Base-by-base conservation (phyloP, 768 basidiomycete genomes). In the Auriscalpium vulgare region DNA sequence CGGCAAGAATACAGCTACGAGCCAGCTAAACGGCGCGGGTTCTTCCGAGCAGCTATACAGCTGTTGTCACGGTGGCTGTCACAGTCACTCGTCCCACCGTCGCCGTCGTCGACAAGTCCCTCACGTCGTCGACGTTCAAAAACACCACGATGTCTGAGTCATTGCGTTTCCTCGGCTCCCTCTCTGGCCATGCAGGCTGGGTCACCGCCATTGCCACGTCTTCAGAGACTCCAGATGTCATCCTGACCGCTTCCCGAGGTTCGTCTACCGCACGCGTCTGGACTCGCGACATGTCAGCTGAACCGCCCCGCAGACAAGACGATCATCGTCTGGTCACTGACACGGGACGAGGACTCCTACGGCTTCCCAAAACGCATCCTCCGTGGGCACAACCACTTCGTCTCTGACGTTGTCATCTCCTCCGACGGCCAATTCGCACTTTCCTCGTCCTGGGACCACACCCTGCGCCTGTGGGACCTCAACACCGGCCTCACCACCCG, bases 361-460 rank as follows among this genome's bases (percentile, higher is more conserved):
- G 97, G 97, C 55, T 95, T 86, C 79, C 95, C 97, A 59, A 98
- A 98, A 79, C 87, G 88, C 70, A 91, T 97, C 68, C 87, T 99
- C 58, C 88, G 92, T 71, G 95, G 97, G 60, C 97, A 99, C 81
- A 98, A 97, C 78, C 95, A 97, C 80, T 97, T 97, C 71, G 95
- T 97, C 57, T 97, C 94, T 43, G 95, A 97, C 70, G 91, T 98
- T 65, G 95, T 97, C 67, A 95, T 97, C 72, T 97, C 95, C 58
- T 97, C 95, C 58, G 97, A 99, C 71, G 97, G 97, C 68, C 95
- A 98, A 77, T 98, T 97, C 73, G 95, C 97, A 47, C 88, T 99
- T 59, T 98, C 97, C 61, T 90, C 97, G 40, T 98, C 95, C 45
- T 98, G 97, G 97, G 97, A 99, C 78, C 95, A 98, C 79, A 98